phyloP scores from a whole-genome alignment of 345 rosid species.

The Balakata baccata region DNA sequence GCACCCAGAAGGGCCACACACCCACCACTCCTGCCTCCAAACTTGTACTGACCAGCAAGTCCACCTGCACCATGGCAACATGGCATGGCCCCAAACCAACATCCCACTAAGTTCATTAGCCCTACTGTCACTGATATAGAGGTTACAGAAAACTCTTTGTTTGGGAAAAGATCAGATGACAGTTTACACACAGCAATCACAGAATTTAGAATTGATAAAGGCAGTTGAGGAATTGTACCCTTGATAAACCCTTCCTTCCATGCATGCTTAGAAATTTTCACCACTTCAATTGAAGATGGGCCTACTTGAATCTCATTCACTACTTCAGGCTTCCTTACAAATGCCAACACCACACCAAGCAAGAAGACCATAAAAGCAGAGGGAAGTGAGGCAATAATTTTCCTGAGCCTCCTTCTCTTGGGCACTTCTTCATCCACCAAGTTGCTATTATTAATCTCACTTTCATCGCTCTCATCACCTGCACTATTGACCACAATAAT shows the following conservation, averaged over 20 bases:
- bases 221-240: slow-evolving; percentile 82
- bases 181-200: slow-evolving; percentile 84
- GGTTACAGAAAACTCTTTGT: slow-evolving; percentile 58
- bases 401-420: slow-evolving; percentile 35
- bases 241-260: slow-evolving; percentile 79
- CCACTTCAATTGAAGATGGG: slow-evolving; percentile 48
- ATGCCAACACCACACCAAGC: slow-evolving; percentile 61
- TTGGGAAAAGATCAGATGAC: slow-evolving; percentile 70
- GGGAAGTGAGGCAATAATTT: slow-evolving; percentile 44
- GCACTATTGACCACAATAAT: slow-evolving; percentile 59
- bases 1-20: slow-evolving; percentile 70
- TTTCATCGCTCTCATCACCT: slow-evolving; percentile 43
- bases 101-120: slow-evolving; percentile 72
- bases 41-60: slow-evolving; percentile 82
- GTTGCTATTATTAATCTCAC: slow-evolving; percentile 5
- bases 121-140: slow-evolving; percentile 73
- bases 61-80: slow-evolving; percentile 92
- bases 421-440: slow-evolving; percentile 23
- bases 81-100: slow-evolving; percentile 94
- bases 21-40: slow-evolving; percentile 85
- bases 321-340: slow-evolving; percentile 51
- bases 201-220: slow-evolving; percentile 71
- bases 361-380: slow-evolving; percentile 72
- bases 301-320: slow-evolving; percentile 50
- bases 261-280: slow-evolving; percentile 45